Evolutionary conservation across 2,329 filamentous ascomycete genomes (phyloP).

Genomic region (Aureobasidium sp.): DNA sequence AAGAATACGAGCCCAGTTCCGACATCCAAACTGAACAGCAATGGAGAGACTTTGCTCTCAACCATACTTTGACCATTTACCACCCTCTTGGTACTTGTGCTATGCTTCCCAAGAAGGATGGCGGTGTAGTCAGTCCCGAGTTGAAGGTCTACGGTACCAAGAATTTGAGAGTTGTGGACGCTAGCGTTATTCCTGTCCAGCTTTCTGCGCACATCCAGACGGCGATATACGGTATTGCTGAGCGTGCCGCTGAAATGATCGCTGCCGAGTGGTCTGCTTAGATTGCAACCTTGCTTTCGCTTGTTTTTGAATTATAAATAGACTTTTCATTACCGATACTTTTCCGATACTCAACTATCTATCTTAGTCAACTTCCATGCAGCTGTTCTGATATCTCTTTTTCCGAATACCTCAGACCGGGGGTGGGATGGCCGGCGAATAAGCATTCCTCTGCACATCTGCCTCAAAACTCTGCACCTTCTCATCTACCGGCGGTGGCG

Average conservation of each 20-base stretch:
- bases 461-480: not conserved
- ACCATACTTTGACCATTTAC: slow-evolving; percentile 21
- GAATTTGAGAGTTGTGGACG: slow-evolving; percentile 18
- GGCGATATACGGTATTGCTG: slow-evolving; percentile 17
- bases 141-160: slow-evolving; percentile 18
- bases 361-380: not conserved
- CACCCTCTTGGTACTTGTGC: slow-evolving; percentile 25
- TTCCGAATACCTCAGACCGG: not conserved
- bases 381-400: no score
- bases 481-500: not conserved
- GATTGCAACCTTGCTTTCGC: not conserved
- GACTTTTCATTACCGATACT: not conserved
- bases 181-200: slow-evolving; percentile 19
- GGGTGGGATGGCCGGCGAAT: not conserved
- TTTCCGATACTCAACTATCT: not conserved
- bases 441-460: not conserved
- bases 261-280: not conserved
- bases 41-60: slow-evolving; percentile 20
- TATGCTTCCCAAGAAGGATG: slow-evolving; percentile 22
- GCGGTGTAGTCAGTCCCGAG: slow-evolving; percentile 18
- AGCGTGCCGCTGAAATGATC: slow-evolving; percentile 16
- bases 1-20: slow-evolving; percentile 23
- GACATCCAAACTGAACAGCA: slow-evolving; percentile 1
- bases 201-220: slow-evolving; percentile 19
- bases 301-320: not conserved